Evolutionary conservation across 2,329 filamentous ascomycete species (phyloP), one percentile per base, ranked within the genome.

Genomic region (Dothideomycetes sp.): DNA sequence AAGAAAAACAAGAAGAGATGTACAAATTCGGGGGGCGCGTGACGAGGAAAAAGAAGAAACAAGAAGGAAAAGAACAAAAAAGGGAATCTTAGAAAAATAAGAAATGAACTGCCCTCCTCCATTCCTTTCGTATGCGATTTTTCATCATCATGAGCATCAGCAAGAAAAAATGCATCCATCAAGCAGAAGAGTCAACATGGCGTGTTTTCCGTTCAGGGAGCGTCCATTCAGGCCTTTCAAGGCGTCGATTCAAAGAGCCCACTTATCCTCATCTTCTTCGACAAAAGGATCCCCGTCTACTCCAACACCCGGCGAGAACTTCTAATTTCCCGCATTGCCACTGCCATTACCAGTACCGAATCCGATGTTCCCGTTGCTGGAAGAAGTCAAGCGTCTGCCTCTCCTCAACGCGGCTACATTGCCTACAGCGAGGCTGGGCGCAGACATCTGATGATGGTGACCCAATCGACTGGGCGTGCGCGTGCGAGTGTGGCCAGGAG

Each of bases 351-450:
- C 19, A 12, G 24, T 33, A 5, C 34, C 33, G 9, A n/a, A n/a
- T n/a, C n/a, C n/a, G n/a, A n/a, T n/a, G n/a, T n/a, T n/a, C n/a
- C n/a, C n/a, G n/a, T n/a, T n/a, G n/a, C n/a, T n/a, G n/a, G n/a
- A n/a, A n/a, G n/a, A n/a, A n/a, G 37, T 41, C 43, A 33, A 42
- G 4, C 37, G 29, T 28, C 30, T 30, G 13, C 41, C 41, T n/a
- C 41, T 17, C 17, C 15, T 33, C 3, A 33, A 32, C 42, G 41
- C 49, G 47, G 9, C 45, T 47, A 47, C 49, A 40, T 38, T 51
- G 23, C 42, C 50, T 37, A 23, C 47, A 30, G 34, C 46, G 45
- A 12, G 49, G 43, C 43, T 49, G 44, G 11, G 48, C 44, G n/a
- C 47, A 33, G 18, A 45, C 40, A 29, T 43, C 34, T 18, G 41